Conservation (phyloP, 2,329 filamentous ascomycete genomes). For the Aspergillus thermomutatus region DNA sequence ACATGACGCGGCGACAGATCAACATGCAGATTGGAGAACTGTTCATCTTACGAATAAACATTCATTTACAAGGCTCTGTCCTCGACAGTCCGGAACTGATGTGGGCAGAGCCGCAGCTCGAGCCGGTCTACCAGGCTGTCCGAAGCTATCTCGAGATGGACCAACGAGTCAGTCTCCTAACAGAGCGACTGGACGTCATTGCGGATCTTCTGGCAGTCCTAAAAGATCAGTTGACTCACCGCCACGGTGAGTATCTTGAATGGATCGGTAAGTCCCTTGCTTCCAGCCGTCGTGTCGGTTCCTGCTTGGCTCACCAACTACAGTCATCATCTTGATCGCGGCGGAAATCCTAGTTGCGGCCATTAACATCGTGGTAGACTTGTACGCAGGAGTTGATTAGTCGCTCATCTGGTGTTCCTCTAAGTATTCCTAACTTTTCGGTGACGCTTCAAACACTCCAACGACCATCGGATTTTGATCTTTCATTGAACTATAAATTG, state of each 20-base stretch:
- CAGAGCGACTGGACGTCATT: conserved; percentile 87
- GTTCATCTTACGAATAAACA: conserved; percentile 96
- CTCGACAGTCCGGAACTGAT: conserved; percentile 96
- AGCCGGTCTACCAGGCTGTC: conserved; percentile 94
- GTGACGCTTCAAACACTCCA: not conserved
- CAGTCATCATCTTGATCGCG: conserved; percentile 91
- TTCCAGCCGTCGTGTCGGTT: not conserved
- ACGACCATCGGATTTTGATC: too few species aligned
- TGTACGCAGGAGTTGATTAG: conserved; percentile 69
- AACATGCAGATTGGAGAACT: conserved; percentile 99
- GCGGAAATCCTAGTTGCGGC: conserved; percentile 90
- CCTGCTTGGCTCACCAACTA: conserved; percentile 12
- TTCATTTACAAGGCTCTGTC: conserved; percentile 94
- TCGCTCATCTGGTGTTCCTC: not conserved
- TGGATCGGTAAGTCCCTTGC: conserved; percentile 69
- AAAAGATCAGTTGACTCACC: conserved; percentile 92
- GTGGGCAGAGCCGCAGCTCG: conserved; percentile 96
- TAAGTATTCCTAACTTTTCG: not conserved
- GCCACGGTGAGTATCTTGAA: conserved; percentile 83
- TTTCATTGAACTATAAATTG: conserved; percentile 4
- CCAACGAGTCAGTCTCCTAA: conserved; percentile 83
- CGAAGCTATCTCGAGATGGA: conserved; percentile 97
- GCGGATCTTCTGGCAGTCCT: conserved; percentile 87
- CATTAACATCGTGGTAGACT: conserved; percentile 91
- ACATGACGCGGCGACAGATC: conserved; percentile 82